Conservation (phyloP, 1,284 basidiomycete species). For the Ceratobasidium sp. region DNA sequence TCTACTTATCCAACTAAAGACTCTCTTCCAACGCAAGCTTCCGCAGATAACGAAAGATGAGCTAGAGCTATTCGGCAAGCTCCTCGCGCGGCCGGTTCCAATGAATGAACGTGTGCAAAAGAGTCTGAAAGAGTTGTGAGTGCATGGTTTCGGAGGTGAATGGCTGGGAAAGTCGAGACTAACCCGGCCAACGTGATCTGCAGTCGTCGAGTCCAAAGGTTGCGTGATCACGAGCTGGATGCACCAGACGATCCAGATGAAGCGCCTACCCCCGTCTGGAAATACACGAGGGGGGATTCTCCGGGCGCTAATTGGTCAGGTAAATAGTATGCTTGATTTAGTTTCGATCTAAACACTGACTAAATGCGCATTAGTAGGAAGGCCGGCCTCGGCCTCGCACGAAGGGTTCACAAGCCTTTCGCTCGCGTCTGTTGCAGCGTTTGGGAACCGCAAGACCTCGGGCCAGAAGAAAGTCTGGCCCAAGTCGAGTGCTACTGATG, state of each 20-base stretch:
- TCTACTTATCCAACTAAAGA: conserved; percentile 9
- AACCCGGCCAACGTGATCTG: conserved; percentile 12
- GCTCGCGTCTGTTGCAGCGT: conserved; percentile 29
- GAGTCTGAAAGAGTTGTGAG: conserved; percentile 40
- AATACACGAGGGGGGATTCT: conserved; percentile 31
- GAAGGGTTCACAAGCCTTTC: conserved; percentile 41
- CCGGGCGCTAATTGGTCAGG: conserved; percentile 29
- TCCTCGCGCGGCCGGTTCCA: conserved; percentile 38
- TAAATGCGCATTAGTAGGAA: conserved; percentile 19
- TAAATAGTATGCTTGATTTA: conserved; percentile 3
- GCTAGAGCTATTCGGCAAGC: conserved; percentile 36
- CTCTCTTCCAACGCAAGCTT: conserved; percentile 43
- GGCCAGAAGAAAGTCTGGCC: conserved; percentile 7
- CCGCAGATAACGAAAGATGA: conserved; percentile 42
- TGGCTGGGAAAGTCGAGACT: conserved; percentile 21
- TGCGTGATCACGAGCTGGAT: conserved; percentile 42
- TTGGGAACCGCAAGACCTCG: conserved; percentile 3
- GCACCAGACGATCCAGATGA: conserved; percentile 25
- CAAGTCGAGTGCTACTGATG: conserved; percentile 13
- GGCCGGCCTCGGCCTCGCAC: conserved; percentile 16
- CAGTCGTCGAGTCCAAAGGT: conserved; percentile 34
- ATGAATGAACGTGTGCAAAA: conserved; percentile 26
- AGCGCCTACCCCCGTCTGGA: conserved; percentile 27
- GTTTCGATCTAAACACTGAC: conserved; percentile 15
- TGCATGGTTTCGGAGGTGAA: conserved; percentile 8